Evolutionary conservation across 371 early-diverging fungal species (phyloP).

Genomic region (Circinella umbellata): DNA sequence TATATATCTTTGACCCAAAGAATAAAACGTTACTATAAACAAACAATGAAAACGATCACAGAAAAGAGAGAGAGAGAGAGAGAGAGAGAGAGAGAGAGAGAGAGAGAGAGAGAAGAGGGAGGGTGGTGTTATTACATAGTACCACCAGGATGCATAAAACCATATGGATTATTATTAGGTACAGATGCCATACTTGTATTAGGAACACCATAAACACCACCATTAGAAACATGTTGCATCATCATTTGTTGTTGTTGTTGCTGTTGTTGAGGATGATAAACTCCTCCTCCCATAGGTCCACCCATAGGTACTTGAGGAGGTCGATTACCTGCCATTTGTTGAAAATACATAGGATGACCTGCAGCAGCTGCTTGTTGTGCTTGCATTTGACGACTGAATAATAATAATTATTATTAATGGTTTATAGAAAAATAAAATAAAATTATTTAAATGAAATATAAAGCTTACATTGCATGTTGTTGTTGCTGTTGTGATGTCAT

Average conservation of each 20-base stretch:
- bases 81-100: no score
- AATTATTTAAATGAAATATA: neutral
- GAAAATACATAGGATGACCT: conserved; percentile 22
- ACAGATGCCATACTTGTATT: conserved; percentile 18
- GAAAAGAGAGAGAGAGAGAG: no score
- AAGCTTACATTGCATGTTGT: conserved; percentile 6
- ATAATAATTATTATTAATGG: no score
- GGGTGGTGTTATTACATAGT: conserved; percentile 14
- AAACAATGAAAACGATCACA: no score
- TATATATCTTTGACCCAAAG: neutral
- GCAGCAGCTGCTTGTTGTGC: conserved; percentile 16
- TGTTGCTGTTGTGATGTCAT: conserved; percentile 8
- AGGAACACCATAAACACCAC: conserved; percentile 12
- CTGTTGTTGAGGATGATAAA: conserved; percentile 10
- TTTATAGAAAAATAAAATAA: no score
- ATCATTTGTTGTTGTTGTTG: conserved; percentile 14
- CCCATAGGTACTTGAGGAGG: conserved; percentile 8
- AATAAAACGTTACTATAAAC: no score
- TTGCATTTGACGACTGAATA: conserved; percentile 14
- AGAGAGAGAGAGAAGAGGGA: neutral
- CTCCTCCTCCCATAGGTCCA: conserved; percentile 13
- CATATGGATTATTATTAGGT: conserved; percentile 17
- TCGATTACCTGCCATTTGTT: conserved; percentile 21
- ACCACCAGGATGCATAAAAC: conserved; percentile 24
- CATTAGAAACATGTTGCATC: conserved; percentile 15